Evolutionary conservation across 2,329 filamentous ascomycete species (phyloP).

Genomic region (Fusarium pseudonygamai): DNA sequence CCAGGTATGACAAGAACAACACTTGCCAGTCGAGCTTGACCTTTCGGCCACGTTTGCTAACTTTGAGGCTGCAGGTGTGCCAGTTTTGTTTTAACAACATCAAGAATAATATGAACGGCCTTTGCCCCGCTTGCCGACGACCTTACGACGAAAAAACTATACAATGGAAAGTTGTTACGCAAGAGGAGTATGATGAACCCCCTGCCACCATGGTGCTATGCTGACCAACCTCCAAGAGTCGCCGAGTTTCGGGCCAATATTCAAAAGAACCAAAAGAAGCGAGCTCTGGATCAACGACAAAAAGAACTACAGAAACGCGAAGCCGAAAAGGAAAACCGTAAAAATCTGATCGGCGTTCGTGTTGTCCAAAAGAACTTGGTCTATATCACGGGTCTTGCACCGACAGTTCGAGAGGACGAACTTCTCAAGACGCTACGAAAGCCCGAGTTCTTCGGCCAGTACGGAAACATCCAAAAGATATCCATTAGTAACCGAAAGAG

Average conservation of each 20-base stretch:
- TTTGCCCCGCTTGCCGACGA: slow-evolving; percentile 96
- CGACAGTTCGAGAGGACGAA: slow-evolving; percentile 90
- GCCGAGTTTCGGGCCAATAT: slow-evolving; percentile 80
- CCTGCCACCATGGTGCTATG: slow-evolving; percentile 5
- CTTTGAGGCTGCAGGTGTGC: slow-evolving; percentile 75
- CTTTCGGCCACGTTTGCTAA: slow-evolving; percentile 38
- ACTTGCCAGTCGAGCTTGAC: background rate
- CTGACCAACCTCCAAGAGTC: slow-evolving; percentile 59
- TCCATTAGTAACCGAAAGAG: slow-evolving; percentile 96
- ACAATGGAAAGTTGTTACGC: slow-evolving; percentile 93
- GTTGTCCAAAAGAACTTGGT: slow-evolving; percentile 99
- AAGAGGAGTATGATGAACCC: slow-evolving; percentile 80
- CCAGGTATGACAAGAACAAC: slow-evolving; percentile 71
- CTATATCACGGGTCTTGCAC: slow-evolving; percentile 94
- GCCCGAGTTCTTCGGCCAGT: slow-evolving; percentile 95
- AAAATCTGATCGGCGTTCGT: slow-evolving; percentile 92
- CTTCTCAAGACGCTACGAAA: slow-evolving; percentile 90
- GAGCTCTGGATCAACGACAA: slow-evolving; percentile 82
- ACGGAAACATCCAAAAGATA: slow-evolving; percentile 98
- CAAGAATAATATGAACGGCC: slow-evolving; percentile 95
- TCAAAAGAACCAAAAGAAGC: slow-evolving; percentile 92
- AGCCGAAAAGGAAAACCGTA: slow-evolving; percentile 93
- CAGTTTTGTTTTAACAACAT: slow-evolving; percentile 99
- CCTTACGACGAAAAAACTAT: slow-evolving; percentile 98
- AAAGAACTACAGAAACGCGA: slow-evolving; percentile 97